Conservation (phyloP, 1,284 basidiomycete species). For the Dichomitus squalens region DNA sequence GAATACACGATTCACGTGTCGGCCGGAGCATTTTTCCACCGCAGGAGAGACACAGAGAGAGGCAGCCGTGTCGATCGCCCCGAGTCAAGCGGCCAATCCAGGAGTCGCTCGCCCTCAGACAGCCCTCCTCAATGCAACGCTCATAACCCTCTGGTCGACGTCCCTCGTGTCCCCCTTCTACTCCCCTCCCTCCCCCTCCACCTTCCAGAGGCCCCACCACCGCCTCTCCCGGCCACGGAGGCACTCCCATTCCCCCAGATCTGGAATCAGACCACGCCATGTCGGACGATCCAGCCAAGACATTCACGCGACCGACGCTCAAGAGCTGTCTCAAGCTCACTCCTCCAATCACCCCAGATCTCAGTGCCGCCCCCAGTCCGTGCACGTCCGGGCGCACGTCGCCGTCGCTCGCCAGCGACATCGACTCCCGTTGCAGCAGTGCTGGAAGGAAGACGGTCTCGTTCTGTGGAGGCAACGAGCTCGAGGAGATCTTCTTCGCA, state of each 20-base stretch:
- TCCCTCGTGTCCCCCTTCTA: neutral
- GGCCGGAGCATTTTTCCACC: constrained; percentile 12
- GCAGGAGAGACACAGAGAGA: neutral
- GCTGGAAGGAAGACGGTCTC: constrained; percentile 51
- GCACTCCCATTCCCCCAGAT: neutral
- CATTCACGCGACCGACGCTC: constrained; percentile 27
- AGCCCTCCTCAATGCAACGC: constrained; percentile 15
- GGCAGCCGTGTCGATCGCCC: constrained; percentile 9
- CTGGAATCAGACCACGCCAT: neutral
- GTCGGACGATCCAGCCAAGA: constrained; percentile 1
- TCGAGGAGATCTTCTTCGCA: constrained; percentile 53
- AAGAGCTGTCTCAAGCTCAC: constrained; percentile 49
- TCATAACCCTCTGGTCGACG: constrained; percentile 17
- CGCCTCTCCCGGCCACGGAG: neutral
- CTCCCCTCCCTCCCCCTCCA: neutral
- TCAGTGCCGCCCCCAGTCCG: constrained; percentile 27
- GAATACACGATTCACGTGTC: constrained; percentile 21
- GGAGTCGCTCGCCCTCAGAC: neutral
- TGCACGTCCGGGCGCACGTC: constrained; percentile 24
- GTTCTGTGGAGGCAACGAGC: constrained; percentile 50
- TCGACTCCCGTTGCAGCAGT: constrained; percentile 16
- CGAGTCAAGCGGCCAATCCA: constrained; percentile 18
- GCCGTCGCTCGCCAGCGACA: constrained; percentile 17
- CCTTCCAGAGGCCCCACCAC: neutral
- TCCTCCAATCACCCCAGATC: constrained; percentile 32